phyloP scores from a whole-genome alignment of 306 rosid species.

The Dalbergia cochinchinensis region DNA sequence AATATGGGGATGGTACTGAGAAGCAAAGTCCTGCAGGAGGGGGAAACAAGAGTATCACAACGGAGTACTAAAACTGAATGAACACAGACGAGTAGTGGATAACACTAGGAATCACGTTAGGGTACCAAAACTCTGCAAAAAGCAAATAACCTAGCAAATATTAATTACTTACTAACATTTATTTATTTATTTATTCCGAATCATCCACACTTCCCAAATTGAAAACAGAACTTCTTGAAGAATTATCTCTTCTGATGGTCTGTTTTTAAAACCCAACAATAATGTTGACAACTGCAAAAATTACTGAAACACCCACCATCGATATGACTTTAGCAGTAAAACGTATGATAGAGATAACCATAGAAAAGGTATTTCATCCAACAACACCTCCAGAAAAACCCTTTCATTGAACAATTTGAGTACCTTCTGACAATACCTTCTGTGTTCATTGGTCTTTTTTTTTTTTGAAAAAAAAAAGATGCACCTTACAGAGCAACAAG shows the following conservation, averaged over 20 bases:
- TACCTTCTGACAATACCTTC: not conserved
- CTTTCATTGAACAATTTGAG: not conserved
- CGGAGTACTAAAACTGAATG: not conserved
- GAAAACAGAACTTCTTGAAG: conserved; percentile 1
- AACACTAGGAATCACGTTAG: not conserved
- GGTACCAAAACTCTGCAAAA: not conserved
- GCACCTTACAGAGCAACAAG: not conserved
- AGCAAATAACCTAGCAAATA: conserved; percentile 2
- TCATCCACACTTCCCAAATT: conserved; percentile 8
- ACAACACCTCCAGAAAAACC: not conserved
- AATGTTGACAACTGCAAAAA: conserved; percentile 8
- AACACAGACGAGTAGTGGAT: conserved; percentile 4
- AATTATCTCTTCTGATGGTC: conserved; percentile 5
- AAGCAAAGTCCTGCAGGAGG: conserved; percentile 74
- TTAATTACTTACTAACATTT: not conserved
- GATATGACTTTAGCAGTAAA: conserved; percentile 7
- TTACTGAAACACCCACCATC: conserved; percentile 13
- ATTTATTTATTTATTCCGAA: not conserved
- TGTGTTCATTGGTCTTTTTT: too few species aligned
- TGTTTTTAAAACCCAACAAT: conserved; percentile 19
- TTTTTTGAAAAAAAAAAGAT: not conserved
- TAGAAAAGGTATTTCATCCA: conserved; percentile 24
- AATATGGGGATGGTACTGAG: conserved; percentile 82
- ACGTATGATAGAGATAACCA: conserved; percentile 6
- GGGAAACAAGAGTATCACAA: not conserved